A percentile compares a stretch with the other conserved stretches of the same genome.
phyloP scores from a whole-genome alignment of 345 rosid genomes.

The Aquilaria yunnanensis region DNA sequence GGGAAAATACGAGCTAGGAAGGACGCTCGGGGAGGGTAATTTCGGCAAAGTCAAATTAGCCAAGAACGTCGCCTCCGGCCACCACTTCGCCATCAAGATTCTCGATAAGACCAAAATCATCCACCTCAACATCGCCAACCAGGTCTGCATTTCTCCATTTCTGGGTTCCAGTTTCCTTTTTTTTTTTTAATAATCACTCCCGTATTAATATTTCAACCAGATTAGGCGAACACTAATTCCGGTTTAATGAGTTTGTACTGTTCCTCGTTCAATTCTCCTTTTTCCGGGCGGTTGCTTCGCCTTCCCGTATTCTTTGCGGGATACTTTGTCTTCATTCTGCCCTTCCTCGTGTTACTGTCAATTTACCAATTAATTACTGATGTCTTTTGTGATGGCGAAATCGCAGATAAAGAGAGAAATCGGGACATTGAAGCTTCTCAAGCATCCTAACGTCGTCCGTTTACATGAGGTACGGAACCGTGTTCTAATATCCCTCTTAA shows the following conservation, averaged over 20 bases:
- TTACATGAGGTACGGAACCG: constrained; percentile 55
- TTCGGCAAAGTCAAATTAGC: constrained; percentile 84
- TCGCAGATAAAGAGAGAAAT: constrained; percentile 83
- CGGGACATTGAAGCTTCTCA: constrained; percentile 66
- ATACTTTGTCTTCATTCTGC: constrained; percentile 2
- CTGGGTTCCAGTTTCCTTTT: background rate
- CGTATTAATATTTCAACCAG: too few relatives aligned
- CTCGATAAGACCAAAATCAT: constrained; percentile 59
- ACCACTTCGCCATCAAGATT: constrained; percentile 66
- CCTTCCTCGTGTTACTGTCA: background rate
- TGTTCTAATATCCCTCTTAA: background rate
- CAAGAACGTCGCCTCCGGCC: constrained; percentile 50
- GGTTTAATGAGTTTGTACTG: too few relatives aligned
- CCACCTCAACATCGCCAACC: constrained; percentile 63
- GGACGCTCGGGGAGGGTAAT: constrained; percentile 87
- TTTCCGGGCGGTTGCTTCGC: background rate
- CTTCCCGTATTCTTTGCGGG: too few relatives aligned
- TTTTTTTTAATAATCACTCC: too few relatives aligned
- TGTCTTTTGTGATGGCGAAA: background rate
- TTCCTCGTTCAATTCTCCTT: background rate
- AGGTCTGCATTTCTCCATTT: constrained; percentile 26
- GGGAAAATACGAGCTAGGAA: constrained; percentile 79
- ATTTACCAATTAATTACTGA: background rate
- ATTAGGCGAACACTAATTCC: too few relatives aligned
- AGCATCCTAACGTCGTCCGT: constrained; percentile 81